Evolutionary conservation across 805 yeast species (phyloP).

Genomic region (Suhomyces sp.): DNA sequence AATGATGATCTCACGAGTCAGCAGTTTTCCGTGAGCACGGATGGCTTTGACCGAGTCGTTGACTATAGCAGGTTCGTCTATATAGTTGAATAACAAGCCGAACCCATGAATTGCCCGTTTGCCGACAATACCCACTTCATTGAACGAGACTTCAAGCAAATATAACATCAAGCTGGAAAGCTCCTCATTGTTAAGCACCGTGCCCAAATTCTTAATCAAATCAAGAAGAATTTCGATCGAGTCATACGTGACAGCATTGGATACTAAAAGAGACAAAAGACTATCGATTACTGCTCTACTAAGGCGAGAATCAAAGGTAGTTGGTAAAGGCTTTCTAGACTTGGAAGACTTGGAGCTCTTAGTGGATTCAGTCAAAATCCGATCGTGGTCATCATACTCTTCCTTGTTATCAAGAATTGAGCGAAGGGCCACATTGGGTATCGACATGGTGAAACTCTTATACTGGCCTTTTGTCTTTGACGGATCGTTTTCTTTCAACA

Average conservation of each 20-base stretch:
- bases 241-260: slow-evolving; percentile 45
- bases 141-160: slow-evolving; percentile 37
- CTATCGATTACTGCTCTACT: slow-evolving; percentile 31
- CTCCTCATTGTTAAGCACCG: slow-evolving; percentile 36
- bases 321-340: neutral
- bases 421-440: slow-evolving; percentile 53
- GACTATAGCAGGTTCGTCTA: slow-evolving; percentile 1
- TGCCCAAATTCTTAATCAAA: slow-evolving; percentile 49
- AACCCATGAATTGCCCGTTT: slow-evolving; percentile 50
- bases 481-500: slow-evolving; percentile 16
- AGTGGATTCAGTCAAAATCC: neutral
- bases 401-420: slow-evolving; percentile 31
- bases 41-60: slow-evolving; percentile 3
- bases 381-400: neutral
- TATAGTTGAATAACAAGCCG: slow-evolving; percentile 36
- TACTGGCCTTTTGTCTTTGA: slow-evolving; percentile 14
- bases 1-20: neutral
- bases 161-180: slow-evolving; percentile 21
- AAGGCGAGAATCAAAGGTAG: slow-evolving; percentile 12
- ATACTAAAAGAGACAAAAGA: slow-evolving; percentile 38
- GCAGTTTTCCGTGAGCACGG: neutral
- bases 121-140: slow-evolving; percentile 43
- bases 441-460: slow-evolving; percentile 42
- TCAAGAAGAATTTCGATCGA: slow-evolving; percentile 60
- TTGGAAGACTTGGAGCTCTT: neutral